Conservation (phyloP, 2,329 filamentous ascomycete genomes). For the Fusarium albosuccineum region DNA sequence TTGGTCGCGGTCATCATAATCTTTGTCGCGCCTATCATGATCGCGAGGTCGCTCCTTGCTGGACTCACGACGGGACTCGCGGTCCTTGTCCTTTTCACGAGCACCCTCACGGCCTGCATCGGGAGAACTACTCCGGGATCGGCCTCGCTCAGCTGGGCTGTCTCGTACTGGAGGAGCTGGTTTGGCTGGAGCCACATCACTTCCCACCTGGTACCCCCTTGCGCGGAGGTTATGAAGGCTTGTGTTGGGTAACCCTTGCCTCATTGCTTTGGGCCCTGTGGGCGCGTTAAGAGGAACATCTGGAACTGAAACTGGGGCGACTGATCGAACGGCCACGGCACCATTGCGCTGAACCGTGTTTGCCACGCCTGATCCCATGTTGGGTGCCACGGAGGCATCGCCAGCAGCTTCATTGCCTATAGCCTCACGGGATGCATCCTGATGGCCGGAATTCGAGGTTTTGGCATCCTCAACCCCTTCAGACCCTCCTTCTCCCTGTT, state of each 20-base stretch:
- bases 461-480: constrained; percentile 28
- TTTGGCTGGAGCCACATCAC: constrained; percentile 50
- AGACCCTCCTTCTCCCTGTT: constrained; percentile 38
- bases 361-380: constrained; percentile 27
- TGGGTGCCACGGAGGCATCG: constrained; percentile 40
- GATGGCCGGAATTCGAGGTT: constrained; percentile 36
- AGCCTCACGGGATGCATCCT: constrained; percentile 47
- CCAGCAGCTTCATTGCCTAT: constrained; percentile 47
- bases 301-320: constrained; percentile 51
- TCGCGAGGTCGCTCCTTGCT: constrained; percentile 51
- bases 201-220: constrained; percentile 62
- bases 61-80: constrained; percentile 49
- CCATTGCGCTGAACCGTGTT: constrained; percentile 38
- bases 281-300: constrained; percentile 78
- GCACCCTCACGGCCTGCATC: constrained; percentile 35
- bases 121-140: constrained; percentile 64
- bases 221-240: constrained; percentile 76
- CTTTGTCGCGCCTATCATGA: constrained; percentile 44
- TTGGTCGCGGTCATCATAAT: constrained; percentile 36
- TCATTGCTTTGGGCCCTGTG: constrained; percentile 94
- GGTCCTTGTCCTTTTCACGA: constrained; percentile 54
- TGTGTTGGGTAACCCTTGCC: constrained; percentile 87
- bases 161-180: constrained; percentile 32
- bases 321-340: constrained; percentile 49
- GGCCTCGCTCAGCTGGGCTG: constrained; percentile 41